A percentile compares a stretch with the other conserved stretches of the same genome.
Conservation (phyloP, 805 yeast species). For the Ogataea populi-albae region DNA sequence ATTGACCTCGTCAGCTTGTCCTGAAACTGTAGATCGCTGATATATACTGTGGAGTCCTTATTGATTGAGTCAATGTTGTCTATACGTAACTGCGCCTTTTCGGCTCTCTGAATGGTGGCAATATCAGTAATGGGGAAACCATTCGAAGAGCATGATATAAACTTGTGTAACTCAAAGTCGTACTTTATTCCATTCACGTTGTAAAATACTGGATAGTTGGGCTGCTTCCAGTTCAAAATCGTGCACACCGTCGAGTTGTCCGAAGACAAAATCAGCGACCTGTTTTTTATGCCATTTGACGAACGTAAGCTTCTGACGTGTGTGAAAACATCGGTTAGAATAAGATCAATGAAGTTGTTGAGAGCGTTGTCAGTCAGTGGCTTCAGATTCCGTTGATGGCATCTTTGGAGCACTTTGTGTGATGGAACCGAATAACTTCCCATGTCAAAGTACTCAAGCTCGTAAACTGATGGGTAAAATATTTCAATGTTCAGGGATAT, state of each 20-base stretch:
- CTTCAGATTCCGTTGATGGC: constrained; percentile 13
- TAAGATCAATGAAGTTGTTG: constrained; percentile 72
- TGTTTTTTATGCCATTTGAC: constrained; percentile 31
- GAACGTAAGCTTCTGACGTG: constrained; percentile 60
- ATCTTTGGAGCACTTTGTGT: constrained; percentile 14
- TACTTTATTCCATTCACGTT: constrained; percentile 66
- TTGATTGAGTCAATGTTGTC: constrained; percentile 36
- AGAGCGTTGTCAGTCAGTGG: constrained; percentile 38
- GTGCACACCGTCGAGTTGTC: constrained; percentile 89
- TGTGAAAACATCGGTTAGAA: constrained; percentile 68
- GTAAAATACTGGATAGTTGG: constrained; percentile 92
- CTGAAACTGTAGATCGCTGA: constrained; percentile 32
- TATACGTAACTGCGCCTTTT: constrained; percentile 26
- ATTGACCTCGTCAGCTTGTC: constrained; percentile 61
- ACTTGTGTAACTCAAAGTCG: constrained; percentile 26
- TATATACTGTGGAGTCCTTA: constrained; percentile 34
- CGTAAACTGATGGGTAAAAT: constrained; percentile 62
- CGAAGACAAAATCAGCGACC: constrained; percentile 82
- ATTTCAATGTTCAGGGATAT: constrained; percentile 74
- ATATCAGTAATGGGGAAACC: constrained; percentile 29
- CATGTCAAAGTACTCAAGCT: constrained; percentile 30
- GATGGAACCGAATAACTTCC: constrained; percentile 24
- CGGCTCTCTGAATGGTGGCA: constrained; percentile 3
- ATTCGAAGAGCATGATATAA: constrained; percentile 40
- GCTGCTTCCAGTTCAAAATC: constrained; percentile 96